Percentiles rank a stretch among this genome's conserved stretches.
phyloP scores from a whole-genome alignment of 2,329 filamentous ascomycete genomes.

The Claviceps quebecensis region DNA sequence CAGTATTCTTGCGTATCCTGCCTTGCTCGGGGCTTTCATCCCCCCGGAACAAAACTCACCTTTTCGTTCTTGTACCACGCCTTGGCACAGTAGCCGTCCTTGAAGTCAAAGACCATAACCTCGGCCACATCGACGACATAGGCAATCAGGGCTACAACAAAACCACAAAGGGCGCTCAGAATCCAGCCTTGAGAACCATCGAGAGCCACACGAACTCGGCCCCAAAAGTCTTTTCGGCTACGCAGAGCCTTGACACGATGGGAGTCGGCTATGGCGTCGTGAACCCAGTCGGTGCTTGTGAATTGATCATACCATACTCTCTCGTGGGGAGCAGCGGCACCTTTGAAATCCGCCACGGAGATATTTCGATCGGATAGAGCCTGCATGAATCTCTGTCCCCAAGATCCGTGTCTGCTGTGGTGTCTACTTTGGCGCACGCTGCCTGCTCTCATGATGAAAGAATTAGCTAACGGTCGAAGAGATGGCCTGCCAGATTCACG shows the following conservation, averaged over 20 bases:
- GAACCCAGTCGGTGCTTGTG: conserved; percentile 94
- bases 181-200: conserved; percentile 93
- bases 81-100: conserved; percentile 67
- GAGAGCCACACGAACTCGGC: conserved; percentile 61
- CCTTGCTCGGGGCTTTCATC: not conserved
- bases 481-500: not conserved
- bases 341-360: conserved; percentile 48
- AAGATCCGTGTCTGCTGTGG: conserved; percentile 45
- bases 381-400: conserved; percentile 45
- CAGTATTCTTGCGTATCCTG: not conserved
- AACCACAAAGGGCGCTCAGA: conserved; percentile 76
- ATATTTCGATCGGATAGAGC: conserved; percentile 45
- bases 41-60: conserved; percentile 18
- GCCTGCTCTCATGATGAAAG: conserved; percentile 13
- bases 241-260: conserved; percentile 75
- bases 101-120: conserved; percentile 73
- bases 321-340: conserved; percentile 60
- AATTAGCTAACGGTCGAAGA: not conserved
- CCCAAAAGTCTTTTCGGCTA: conserved; percentile 68
- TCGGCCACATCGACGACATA: conserved; percentile 86
- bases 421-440: conserved; percentile 27
- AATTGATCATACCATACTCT: conserved; percentile 98
- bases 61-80: conserved; percentile 64
- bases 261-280: conserved; percentile 90
- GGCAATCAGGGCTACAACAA: conserved; percentile 70